Conservation (phyloP, 805 yeast genomes). For the Yarrowia sp. region DNA sequence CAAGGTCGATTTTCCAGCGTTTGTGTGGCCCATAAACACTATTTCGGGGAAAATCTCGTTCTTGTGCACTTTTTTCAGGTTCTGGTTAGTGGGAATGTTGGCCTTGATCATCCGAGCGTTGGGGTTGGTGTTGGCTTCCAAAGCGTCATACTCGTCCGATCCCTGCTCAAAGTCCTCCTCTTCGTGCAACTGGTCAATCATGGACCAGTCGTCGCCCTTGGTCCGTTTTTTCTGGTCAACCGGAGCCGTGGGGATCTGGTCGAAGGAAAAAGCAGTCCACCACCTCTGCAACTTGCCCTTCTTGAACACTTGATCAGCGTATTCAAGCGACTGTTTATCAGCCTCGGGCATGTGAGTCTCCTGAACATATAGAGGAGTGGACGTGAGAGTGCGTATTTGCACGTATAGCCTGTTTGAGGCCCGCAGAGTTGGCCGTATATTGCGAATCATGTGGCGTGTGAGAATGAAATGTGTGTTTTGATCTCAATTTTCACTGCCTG, state of each 20-base stretch:
- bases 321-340: slow-evolving; percentile 12
- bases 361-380: slow-evolving; percentile 29
- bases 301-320: slow-evolving; percentile 34
- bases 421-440: background rate
- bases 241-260: slow-evolving; percentile 38
- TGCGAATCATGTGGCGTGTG: background rate
- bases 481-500: background rate
- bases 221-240: slow-evolving; percentile 15
- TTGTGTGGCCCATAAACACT: slow-evolving; percentile 78
- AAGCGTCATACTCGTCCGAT: slow-evolving; percentile 3
- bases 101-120: slow-evolving; percentile 27
- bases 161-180: slow-evolving; percentile 27
- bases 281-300: slow-evolving; percentile 27
- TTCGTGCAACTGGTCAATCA: slow-evolving; percentile 22
- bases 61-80: slow-evolving; percentile 36
- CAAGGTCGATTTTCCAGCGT: slow-evolving; percentile 85
- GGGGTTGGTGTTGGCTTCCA: background rate
- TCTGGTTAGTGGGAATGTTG: slow-evolving; percentile 32
- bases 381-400: slow-evolving; percentile 16
- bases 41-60: slow-evolving; percentile 67
- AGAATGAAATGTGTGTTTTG: background rate
- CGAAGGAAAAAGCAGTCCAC: slow-evolving; percentile 35
- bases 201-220: slow-evolving; percentile 30
- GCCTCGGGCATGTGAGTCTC: slow-evolving; percentile 22
- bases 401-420: background rate